phyloP scores from a whole-genome alignment of 257 asterid species.

The Capsicum pubescens region DNA sequence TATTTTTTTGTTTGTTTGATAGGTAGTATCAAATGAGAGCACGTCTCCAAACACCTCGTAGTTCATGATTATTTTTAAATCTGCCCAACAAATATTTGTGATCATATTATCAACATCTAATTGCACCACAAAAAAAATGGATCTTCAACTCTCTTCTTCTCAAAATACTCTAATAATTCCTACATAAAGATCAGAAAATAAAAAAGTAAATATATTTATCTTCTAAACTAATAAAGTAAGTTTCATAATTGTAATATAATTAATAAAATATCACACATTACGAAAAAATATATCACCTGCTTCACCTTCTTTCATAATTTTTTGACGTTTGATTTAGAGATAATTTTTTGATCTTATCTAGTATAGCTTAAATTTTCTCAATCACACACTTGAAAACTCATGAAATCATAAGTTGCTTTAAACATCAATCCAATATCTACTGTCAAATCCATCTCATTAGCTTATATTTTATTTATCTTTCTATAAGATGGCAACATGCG shows the following conservation, averaged over 20 bases:
- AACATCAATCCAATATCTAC: neutral
- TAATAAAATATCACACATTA: no score
- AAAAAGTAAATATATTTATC: neutral
- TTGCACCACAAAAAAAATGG: neutral
- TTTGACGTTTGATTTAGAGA: no score
- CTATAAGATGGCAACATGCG: neutral
- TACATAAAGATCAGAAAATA: no score
- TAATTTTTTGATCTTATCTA: neutral
- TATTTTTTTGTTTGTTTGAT: neutral
- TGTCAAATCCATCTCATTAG: neutral
- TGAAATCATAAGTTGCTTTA: neutral
- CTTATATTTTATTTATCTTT: no score
- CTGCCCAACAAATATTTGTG: neutral
- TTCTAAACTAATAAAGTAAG: neutral
- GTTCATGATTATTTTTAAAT: no score
- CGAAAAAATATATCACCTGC: no score
- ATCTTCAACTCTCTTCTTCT: neutral
- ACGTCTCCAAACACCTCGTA: neutral
- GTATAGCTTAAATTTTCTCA: neutral
- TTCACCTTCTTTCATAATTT: no score
- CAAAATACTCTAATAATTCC: neutral
- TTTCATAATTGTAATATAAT: neutral
- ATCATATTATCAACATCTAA: neutral
- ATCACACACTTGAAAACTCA: neutral
- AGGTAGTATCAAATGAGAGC: neutral